Evolutionary conservation across 2,329 filamentous ascomycete species (phyloP).

Genomic region (Massarina eburnea): DNA sequence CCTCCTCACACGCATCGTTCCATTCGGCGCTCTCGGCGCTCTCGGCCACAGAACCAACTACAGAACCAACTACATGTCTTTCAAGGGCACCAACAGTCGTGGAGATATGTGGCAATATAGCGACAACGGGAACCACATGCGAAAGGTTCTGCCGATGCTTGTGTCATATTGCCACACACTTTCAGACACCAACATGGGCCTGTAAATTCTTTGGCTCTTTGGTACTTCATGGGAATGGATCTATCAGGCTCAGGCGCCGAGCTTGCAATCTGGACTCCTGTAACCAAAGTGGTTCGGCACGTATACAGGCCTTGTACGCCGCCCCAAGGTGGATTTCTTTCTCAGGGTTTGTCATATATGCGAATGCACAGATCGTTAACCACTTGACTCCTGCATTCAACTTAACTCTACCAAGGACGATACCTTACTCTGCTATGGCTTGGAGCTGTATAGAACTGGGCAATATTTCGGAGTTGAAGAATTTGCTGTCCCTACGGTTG

Average conservation of each 20-base stretch:
- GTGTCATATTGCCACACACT: slow-evolving; percentile 5
- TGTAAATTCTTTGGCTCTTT: slow-evolving; percentile 3
- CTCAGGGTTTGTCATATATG: slow-evolving; percentile 3
- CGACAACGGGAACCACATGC: neutral
- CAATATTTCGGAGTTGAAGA: slow-evolving; percentile 2
- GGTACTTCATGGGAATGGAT: slow-evolving; percentile 7
- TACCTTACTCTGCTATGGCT: neutral
- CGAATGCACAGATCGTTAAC: slow-evolving; percentile 1
- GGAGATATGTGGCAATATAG: neutral
- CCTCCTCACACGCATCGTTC: too few species aligned
- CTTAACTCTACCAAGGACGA: slow-evolving; percentile 5
- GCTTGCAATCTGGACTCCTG: slow-evolving; percentile 7
- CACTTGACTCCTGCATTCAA: neutral
- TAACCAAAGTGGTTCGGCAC: slow-evolving; percentile 3
- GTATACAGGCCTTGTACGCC: slow-evolving; percentile 4
- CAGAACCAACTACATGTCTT: too few species aligned
- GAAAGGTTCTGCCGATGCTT: slow-evolving; percentile 9
- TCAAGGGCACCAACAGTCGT: too few species aligned
- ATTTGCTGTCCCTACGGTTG: neutral
- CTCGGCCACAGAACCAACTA: too few species aligned
- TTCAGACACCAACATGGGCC: slow-evolving; percentile 4
- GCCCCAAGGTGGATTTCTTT: slow-evolving; percentile 6
- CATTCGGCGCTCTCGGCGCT: too few species aligned
- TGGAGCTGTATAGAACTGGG: slow-evolving; percentile 11
- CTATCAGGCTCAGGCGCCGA: slow-evolving; percentile 3